Conservation (phyloP, 805 yeast species). For the Candida anglica region DNA sequence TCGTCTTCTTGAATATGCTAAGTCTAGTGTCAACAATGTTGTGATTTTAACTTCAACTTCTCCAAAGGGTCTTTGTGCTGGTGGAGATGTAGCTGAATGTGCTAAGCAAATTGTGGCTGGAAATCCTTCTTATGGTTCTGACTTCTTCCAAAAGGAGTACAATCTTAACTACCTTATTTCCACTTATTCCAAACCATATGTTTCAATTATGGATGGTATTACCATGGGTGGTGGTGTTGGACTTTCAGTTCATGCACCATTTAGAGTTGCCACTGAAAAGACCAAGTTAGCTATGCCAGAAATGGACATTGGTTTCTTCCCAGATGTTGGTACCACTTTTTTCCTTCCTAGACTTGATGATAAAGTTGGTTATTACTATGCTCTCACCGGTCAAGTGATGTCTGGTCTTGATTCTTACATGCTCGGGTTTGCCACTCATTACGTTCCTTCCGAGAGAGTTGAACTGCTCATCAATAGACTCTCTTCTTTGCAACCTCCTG, state of each 20-base stretch:
- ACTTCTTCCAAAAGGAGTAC: constrained; percentile 78
- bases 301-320: constrained; percentile 92
- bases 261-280: constrained; percentile 87
- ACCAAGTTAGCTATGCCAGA: constrained; percentile 98
- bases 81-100: constrained; percentile 89
- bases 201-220: constrained; percentile 85
- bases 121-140: constrained; percentile 45
- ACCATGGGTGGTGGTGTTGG: constrained; percentile 99
- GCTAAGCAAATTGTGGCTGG: constrained; percentile 55
- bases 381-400: constrained; percentile 79
- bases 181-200: constrained; percentile 81
- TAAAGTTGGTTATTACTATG: constrained; percentile 78
- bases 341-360: constrained; percentile 81
- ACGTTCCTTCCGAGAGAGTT: constrained; percentile 63
- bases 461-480: constrained; percentile 62
- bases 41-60: constrained; percentile 63
- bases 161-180: constrained; percentile 74
- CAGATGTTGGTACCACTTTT: constrained; percentile 93
- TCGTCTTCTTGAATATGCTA: constrained; percentile 71
- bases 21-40: constrained; percentile 59
- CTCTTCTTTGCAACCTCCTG: constrained; percentile 51
- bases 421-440: constrained; percentile 89
- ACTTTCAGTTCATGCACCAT: constrained; percentile 82
- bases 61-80: constrained; percentile 86
- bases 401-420: constrained; percentile 77